phyloP scores from a whole-genome alignment of 805 yeast genomes.

The Myxozyma nipponensis region DNA sequence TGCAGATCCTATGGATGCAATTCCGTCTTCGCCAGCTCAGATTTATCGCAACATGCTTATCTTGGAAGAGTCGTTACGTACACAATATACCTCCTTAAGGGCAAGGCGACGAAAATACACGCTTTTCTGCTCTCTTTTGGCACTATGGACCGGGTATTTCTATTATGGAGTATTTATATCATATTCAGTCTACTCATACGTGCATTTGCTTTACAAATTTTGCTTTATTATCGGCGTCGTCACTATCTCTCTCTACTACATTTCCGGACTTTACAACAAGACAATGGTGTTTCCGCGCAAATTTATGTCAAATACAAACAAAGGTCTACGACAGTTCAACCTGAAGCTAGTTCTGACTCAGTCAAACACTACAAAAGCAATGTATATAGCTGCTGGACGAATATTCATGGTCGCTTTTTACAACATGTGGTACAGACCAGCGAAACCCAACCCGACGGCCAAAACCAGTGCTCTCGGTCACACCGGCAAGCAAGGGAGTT shows the following conservation, averaged over 20 bases:
- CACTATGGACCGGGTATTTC: slow-evolving; percentile 33
- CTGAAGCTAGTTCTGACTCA: slow-evolving; percentile 29
- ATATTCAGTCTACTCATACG: slow-evolving; percentile 40
- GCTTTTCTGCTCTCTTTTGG: slow-evolving; percentile 43
- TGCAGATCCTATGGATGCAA: slow-evolving; percentile 17
- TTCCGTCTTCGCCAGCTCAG: slow-evolving; percentile 40
- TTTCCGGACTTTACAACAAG: slow-evolving; percentile 85
- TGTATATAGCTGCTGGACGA: slow-evolving; percentile 44
- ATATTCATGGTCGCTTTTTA: slow-evolving; percentile 11
- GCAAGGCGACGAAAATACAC: slow-evolving; percentile 60
- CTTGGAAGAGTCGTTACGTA: slow-evolving; percentile 78
- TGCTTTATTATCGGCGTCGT: slow-evolving; percentile 58
- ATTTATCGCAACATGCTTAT: slow-evolving; percentile 77
- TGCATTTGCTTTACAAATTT: slow-evolving; percentile 37
- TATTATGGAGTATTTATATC: slow-evolving; percentile 33
- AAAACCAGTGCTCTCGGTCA: not conserved
- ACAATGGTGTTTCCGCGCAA: slow-evolving; percentile 78
- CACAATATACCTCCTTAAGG: slow-evolving; percentile 72
- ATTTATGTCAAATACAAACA: slow-evolving; percentile 78
- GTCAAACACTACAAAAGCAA: slow-evolving; percentile 30
- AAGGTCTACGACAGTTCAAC: slow-evolving; percentile 81
- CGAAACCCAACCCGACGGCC: slow-evolving; percentile 4
- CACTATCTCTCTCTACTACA: slow-evolving; percentile 69
- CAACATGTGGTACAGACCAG: slow-evolving; percentile 10
- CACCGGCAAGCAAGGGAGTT: not conserved